phyloP scores from a whole-genome alignment of 169 alveolate species.

The Plasmodium vivax region DNA sequence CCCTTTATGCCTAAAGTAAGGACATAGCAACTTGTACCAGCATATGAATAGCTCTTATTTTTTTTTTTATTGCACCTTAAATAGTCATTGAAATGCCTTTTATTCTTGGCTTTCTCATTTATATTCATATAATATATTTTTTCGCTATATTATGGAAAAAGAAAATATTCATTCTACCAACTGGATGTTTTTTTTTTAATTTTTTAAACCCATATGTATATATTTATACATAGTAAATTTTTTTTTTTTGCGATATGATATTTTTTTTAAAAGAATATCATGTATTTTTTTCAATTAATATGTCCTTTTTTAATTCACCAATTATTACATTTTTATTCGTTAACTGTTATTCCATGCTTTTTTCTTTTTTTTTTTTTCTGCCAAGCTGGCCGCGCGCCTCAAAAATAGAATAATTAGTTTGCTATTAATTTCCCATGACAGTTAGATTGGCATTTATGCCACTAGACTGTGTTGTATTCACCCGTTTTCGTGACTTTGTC shows the following conservation, averaged over 20 bases:
- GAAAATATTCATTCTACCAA: slow-evolving; percentile 28
- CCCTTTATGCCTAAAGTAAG: not conserved
- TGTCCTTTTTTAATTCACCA: not conserved
- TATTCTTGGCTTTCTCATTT: not conserved
- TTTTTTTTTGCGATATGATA: not conserved
- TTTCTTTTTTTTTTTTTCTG: not conserved
- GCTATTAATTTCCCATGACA: slow-evolving; percentile 8
- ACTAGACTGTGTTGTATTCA: slow-evolving; percentile 9
- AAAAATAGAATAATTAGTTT: not conserved
- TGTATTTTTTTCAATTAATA: not conserved
- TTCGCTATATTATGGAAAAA: not conserved
- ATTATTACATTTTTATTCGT: not conserved
- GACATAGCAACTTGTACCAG: not conserved
- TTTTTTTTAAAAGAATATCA: slow-evolving; percentile 2
- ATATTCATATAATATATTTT: not conserved
- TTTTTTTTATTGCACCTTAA: slow-evolving; percentile 32
- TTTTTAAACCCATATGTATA: not conserved
- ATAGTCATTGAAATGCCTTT: slow-evolving; percentile 1
- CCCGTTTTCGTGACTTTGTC: not conserved
- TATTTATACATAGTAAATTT: slow-evolving; percentile 7
- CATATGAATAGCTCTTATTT: not conserved
- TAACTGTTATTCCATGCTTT: not conserved
- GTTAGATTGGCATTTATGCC: not conserved
- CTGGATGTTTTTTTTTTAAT: not conserved
- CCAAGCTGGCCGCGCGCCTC: not conserved